phyloP scores from a whole-genome alignment of 2,329 filamentous ascomycete genomes.

The Thielaviopsis ethacetica region DNA sequence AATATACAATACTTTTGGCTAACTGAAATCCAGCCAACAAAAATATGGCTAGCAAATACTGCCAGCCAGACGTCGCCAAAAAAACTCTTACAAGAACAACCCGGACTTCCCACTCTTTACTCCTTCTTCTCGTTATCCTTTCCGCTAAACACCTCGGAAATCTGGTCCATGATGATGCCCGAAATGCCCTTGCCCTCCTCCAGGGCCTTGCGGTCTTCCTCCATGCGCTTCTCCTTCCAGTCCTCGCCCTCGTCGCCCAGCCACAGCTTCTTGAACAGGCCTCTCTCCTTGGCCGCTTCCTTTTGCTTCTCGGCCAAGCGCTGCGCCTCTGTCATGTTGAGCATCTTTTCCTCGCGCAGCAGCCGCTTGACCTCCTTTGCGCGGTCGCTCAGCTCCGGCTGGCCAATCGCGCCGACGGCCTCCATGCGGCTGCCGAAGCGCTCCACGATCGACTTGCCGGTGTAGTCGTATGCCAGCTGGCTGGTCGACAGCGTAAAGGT shows the following conservation, averaged over 20 bases:
- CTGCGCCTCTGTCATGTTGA: slow-evolving; percentile 19
- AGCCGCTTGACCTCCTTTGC: slow-evolving; percentile 31
- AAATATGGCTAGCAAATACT: not conserved
- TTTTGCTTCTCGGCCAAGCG: slow-evolving; percentile 19
- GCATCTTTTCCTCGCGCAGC: slow-evolving; percentile 29
- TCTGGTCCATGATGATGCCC: slow-evolving; percentile 39
- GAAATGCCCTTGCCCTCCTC: slow-evolving; percentile 39
- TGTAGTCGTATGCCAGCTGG: slow-evolving; percentile 40
- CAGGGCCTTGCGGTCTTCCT: slow-evolving; percentile 35
- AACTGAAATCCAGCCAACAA: not conserved
- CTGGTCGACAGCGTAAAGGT: slow-evolving; percentile 36
- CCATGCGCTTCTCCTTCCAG: slow-evolving; percentile 36
- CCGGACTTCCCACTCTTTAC: not conserved
- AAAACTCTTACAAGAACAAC: not conserved
- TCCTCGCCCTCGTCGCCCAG: slow-evolving; percentile 39
- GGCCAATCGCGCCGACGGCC: slow-evolving; percentile 20
- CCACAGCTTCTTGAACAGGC: slow-evolving; percentile 34
- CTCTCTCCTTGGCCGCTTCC: slow-evolving; percentile 15
- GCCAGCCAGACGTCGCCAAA: not conserved
- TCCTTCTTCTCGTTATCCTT: slow-evolving; percentile 15
- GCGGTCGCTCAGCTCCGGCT: slow-evolving; percentile 39
- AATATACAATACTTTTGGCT: not conserved
- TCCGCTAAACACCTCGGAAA: slow-evolving; percentile 34
- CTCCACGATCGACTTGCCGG: slow-evolving; percentile 32
- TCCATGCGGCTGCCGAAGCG: slow-evolving; percentile 28